A percentile compares a stretch with the other conserved stretches of the same genome.
These are phyloP conservation scores for Paecilomyces formosus DNA, from an alignment of 2,329 filamentous ascomycete genomes.

Conservation along the genomic window DNA sequence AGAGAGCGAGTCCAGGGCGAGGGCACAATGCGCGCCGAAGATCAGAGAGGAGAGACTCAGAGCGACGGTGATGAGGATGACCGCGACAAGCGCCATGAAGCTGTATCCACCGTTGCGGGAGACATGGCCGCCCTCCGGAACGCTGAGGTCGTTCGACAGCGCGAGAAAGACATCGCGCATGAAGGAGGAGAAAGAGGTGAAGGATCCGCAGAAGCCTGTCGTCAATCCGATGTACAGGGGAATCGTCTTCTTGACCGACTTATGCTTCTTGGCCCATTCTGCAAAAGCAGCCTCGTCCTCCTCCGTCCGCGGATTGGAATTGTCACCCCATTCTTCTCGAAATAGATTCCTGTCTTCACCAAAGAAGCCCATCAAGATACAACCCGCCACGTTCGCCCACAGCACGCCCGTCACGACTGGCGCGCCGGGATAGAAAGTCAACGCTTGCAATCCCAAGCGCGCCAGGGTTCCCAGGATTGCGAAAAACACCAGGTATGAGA, in stretches of 20 bases:
- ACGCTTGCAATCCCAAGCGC: constrained; percentile 67
- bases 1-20: constrained; percentile 49
- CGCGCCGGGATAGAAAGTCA: constrained; percentile 72
- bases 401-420: constrained; percentile 67
- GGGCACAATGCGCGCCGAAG: constrained; percentile 67
- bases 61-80: constrained; percentile 64
- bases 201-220: constrained; percentile 81
- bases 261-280: constrained; percentile 45
- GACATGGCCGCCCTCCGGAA: constrained; percentile 33
- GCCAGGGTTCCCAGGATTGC: constrained; percentile 78
- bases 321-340: constrained; percentile 54
- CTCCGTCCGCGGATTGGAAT: constrained; percentile 10
- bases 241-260: constrained; percentile 70
- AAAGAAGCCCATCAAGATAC: constrained; percentile 78
- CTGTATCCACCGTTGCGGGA: constrained; percentile 67
- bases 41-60: constrained; percentile 64
- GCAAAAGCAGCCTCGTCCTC: constrained; percentile 23
- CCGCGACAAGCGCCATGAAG: constrained; percentile 70
- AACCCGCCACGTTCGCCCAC: constrained; percentile 84
- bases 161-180: constrained; percentile 74
- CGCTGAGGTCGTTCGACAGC: constrained; percentile 63
- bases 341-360: constrained; percentile 72
- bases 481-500: constrained; percentile 80
- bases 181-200: constrained; percentile 85
- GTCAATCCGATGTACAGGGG: constrained; percentile 81